Conservation (phyloP, 2,329 filamentous ascomycete species). For the Cordyceps militaris region DNA sequence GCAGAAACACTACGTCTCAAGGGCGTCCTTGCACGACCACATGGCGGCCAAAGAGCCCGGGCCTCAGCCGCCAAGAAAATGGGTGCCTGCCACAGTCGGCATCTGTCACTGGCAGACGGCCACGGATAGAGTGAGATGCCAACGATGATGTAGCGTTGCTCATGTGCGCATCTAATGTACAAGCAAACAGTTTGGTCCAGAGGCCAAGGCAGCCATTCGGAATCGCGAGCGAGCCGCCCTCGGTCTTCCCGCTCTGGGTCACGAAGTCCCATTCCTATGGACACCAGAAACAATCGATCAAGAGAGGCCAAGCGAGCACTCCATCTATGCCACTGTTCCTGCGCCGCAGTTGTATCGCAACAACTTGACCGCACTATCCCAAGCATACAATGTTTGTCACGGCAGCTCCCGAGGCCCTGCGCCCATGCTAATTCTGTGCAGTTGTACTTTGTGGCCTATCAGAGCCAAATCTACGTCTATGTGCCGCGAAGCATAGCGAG, state of each 20-base stretch:
- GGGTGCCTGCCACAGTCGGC: slow-evolving; percentile 22
- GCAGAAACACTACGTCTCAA: not conserved
- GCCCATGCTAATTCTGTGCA: slow-evolving; percentile 8
- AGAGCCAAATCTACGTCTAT: slow-evolving; percentile 51
- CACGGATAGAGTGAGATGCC: slow-evolving; percentile 27
- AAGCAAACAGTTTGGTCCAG: slow-evolving; percentile 29
- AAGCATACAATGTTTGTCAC: slow-evolving; percentile 44
- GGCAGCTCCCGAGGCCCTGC: not conserved
- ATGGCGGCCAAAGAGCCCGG: slow-evolving; percentile 5
- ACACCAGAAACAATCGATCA: slow-evolving; percentile 17
- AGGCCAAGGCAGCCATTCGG: slow-evolving; percentile 26
- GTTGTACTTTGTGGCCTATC: slow-evolving; percentile 56
- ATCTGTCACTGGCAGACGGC: slow-evolving; percentile 31
- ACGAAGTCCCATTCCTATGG: slow-evolving; percentile 25
- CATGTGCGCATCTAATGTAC: not conserved
- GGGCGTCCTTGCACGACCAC: not conserved
- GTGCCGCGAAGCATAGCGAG: slow-evolving; percentile 38
- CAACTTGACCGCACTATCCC: slow-evolving; percentile 53
- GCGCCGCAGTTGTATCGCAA: slow-evolving; percentile 36
- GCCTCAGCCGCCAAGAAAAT: not conserved
- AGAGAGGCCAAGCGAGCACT: not conserved
- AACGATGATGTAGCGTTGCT: not conserved
- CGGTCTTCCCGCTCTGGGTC: slow-evolving; percentile 19
- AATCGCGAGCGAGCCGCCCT: slow-evolving; percentile 28
- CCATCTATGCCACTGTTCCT: not conserved